Conservation (phyloP, 345 rosid genomes). For the Corchorus olitorius region DNA sequence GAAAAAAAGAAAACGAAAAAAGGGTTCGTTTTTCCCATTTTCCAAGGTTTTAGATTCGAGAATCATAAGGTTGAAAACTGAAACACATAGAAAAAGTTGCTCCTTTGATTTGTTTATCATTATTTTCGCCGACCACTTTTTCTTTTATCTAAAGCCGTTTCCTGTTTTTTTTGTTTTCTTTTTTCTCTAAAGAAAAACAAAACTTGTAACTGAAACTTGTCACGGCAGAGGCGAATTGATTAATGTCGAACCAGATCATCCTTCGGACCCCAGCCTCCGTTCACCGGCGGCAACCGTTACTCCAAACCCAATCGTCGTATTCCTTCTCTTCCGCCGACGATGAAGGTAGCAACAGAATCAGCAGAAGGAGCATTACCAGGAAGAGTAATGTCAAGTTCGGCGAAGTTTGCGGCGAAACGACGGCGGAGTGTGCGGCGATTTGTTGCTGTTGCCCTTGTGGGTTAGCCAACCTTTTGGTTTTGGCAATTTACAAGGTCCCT, state of each 20-base stretch:
- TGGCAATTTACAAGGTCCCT: conserved; percentile 64
- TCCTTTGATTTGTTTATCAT: not conserved
- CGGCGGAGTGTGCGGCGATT: conserved; percentile 77
- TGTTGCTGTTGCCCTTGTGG: conserved; percentile 78
- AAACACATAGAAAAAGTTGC: not conserved
- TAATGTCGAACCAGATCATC: conserved; percentile 18
- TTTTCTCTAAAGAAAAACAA: not conserved
- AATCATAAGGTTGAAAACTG: conserved; percentile 4
- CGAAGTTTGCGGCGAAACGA: conserved; percentile 51
- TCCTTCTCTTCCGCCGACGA: conserved; percentile 21
- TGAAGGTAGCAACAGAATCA: conserved; percentile 26
- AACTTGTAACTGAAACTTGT: not conserved
- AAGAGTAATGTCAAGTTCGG: conserved; percentile 29
- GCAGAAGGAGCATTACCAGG: conserved; percentile 22
- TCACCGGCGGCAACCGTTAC: conserved; percentile 19
- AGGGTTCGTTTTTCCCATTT: not conserved
- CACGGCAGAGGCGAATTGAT: not conserved
- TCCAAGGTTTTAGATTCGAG: not conserved
- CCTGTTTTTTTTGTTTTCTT: conserved; percentile 15
- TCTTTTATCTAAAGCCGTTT: not conserved
- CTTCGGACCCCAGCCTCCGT: not conserved
- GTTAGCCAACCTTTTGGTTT: conserved; percentile 48
- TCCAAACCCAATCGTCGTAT: conserved; percentile 10
- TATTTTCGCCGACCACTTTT: not conserved
- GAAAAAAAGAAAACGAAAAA: not conserved